phyloP scores from a whole-genome alignment of 495 filamentous ascomycete genomes.

The Aspergillus kassunensis region DNA sequence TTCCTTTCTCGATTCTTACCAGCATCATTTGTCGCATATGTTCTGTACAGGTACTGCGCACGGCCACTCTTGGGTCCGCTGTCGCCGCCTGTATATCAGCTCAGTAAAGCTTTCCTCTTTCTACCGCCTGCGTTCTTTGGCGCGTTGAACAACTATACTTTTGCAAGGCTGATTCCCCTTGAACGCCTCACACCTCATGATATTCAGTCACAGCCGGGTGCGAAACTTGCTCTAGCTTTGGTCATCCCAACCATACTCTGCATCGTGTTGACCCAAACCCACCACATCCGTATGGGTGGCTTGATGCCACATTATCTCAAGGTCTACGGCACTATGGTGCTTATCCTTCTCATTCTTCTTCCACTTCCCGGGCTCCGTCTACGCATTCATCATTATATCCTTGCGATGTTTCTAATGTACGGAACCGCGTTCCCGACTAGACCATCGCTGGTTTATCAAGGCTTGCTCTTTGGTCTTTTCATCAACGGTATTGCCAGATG shows the following conservation, averaged over 20 bases:
- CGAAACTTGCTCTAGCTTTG: conserved; percentile 62
- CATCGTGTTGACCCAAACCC: conserved; percentile 65
- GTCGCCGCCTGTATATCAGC: conserved; percentile 52
- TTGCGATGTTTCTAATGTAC: conserved; percentile 77
- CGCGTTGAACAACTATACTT: conserved; percentile 76
- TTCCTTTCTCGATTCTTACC: conserved; percentile 72
- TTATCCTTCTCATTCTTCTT: conserved; percentile 59
- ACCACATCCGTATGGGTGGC: conserved; percentile 69
- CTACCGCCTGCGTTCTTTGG: conserved; percentile 74
- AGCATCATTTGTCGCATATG: conserved; percentile 68
- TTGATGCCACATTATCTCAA: conserved; percentile 65
- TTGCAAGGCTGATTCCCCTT: conserved; percentile 75
- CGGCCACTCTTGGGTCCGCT: conserved; percentile 51
- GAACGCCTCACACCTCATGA: conserved; percentile 73
- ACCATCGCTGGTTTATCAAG: conserved; percentile 74
- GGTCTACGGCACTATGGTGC: conserved; percentile 62
- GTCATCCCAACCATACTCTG: conserved; percentile 58
- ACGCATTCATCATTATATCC: conserved; percentile 92
- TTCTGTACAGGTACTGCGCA: conserved; percentile 68
- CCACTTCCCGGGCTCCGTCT: conserved; percentile 77
- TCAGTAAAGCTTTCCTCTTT: conserved; percentile 72
- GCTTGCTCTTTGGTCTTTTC: conserved; percentile 83
- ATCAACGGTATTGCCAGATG: conserved; percentile 89
- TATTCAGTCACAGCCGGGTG: conserved; percentile 71
- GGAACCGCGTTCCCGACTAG: conserved; percentile 82